Evolutionary conservation across 148 eudicot species (phyloP), one percentile per base, ranked within the genome.

Genomic region (Fagopyrum tataricum): DNA sequence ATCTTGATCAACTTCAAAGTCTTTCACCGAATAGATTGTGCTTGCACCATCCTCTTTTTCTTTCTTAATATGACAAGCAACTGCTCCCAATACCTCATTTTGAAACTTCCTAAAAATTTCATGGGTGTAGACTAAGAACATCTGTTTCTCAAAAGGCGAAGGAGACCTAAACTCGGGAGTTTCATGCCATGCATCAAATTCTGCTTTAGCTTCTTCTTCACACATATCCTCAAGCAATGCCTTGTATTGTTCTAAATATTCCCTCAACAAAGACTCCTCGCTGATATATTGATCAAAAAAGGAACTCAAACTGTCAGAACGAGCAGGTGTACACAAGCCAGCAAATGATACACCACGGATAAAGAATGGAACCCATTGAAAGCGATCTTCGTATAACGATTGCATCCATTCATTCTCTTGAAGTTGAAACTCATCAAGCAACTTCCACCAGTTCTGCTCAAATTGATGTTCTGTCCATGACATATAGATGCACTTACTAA

Each of bases 141-240:
- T 76, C 71, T 86, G 87, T 72, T 88, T 88, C 62, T 88, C 92
- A 26, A 88, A 86, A 70, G 92, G 92, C 13, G 92, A 88, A 14
- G 92, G 92, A 76, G 92, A 82, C 76, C 79, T 86, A 78, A 88
- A 78, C 51, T 84, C 92, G 4, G 88, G 88, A 64, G 86, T 75
- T 79, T 88, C 92, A 81, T 86, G 89, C 92, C 92, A 86, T 9
- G 89, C 83, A 24, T 86, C 92, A 79, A 82, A 88, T 39, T 86
- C 84, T 52, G 89, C 86, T 74, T 84, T 86, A 20, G 89, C 92
- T 81, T 86, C 88, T 79, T 86, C 89, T 78, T 86, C 87, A 43
- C 73, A 84, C 64, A 85, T 79, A 72, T 81, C 85, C 78, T 84
- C 86, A 13, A 86, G 81, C 41, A 86, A 61, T 49, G 72, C 67